Percentiles rank a stretch among this genome's conserved stretches.
phyloP scores from a whole-genome alignment of 495 filamentous ascomycete genomes.

The Delitschia confertaspora region DNA sequence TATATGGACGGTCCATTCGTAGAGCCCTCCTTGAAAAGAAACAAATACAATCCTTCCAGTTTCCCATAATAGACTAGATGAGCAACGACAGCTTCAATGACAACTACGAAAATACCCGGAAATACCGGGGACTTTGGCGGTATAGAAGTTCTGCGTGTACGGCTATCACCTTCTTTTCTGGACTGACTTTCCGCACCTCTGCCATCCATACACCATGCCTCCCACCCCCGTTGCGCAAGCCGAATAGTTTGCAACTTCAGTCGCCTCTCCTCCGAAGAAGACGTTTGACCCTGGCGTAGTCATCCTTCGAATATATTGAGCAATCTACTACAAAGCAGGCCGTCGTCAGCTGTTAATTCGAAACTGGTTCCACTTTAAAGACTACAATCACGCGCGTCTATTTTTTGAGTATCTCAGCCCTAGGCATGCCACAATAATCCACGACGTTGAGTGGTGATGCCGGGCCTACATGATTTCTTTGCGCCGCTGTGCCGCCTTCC shows the following conservation, averaged over 20 bases:
- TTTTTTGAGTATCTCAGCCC: conserved; percentile 10
- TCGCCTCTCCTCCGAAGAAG: conserved; percentile 13
- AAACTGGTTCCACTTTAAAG: conserved; percentile 26
- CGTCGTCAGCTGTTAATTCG: conserved; percentile 11
- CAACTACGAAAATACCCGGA: too few species aligned
- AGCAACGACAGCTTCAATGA: too few species aligned
- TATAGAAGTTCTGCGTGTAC: neutral
- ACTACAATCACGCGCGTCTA: conserved; percentile 7
- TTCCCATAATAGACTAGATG: too few species aligned
- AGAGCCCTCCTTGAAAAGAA: too few species aligned
- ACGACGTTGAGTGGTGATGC: conserved; percentile 19
- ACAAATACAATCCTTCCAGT: too few species aligned
- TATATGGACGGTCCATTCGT: too few species aligned
- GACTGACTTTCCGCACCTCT: neutral
- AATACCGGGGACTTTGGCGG: neutral
- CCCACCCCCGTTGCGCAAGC: neutral
- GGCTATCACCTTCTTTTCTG: neutral
- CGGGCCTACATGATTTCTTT: too few species aligned
- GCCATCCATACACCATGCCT: neutral
- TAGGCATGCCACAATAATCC: conserved; percentile 1
- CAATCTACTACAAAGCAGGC: conserved; percentile 16
- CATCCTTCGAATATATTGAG: conserved; percentile 24
- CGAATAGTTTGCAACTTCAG: conserved; percentile 16
- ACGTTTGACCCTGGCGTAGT: neutral
- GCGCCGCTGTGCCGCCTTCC: too few species aligned